These are phyloP conservation scores for Elaeis guineensis DNA, from an alignment of 176 grass and related monocot genomes.

Conservation along the genomic window DNA sequence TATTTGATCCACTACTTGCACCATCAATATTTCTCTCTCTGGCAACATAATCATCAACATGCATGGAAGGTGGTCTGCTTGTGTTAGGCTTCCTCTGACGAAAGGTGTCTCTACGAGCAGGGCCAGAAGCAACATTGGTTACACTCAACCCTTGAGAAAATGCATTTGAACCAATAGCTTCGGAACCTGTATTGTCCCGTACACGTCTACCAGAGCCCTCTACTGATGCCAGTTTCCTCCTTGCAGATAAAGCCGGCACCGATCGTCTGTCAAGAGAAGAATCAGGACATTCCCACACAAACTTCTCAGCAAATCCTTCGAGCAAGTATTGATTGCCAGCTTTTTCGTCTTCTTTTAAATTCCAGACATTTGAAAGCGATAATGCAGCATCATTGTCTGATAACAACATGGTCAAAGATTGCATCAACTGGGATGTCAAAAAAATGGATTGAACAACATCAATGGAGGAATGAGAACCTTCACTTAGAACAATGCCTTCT, in stretches of 20 bases:
- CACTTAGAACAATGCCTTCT: conserved; percentile 35
- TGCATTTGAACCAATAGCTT: conserved; percentile 38
- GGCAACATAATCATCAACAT: conserved; percentile 99
- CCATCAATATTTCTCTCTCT: conserved; percentile 96
- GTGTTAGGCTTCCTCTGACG: conserved; percentile 96
- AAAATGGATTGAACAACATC: conserved; percentile 39
- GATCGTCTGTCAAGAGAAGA: conserved; percentile 63
- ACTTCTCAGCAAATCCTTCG: conserved; percentile 49
- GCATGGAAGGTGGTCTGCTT: conserved; percentile 97
- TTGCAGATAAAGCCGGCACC: conserved; percentile 44
- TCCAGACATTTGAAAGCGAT: conserved; percentile 73
- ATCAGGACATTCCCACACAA: conserved; percentile 91
- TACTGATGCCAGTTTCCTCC: conserved; percentile 52
- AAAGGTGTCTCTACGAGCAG: conserved; percentile 85
- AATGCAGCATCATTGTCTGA: conserved; percentile 34
- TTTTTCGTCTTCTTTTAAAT: conserved; percentile 46
- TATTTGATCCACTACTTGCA: conserved; percentile 83
- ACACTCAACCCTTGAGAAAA: conserved; percentile 52
- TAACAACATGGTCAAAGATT: conserved; percentile 25
- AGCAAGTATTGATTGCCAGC: conserved; percentile 24
- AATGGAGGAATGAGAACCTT: conserved; percentile 29
- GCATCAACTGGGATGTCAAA: conserved; percentile 65
- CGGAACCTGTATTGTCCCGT: conserved; percentile 51
- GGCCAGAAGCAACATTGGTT: conserved; percentile 42
- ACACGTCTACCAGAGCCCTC: conserved; percentile 45